Conservation (phyloP, 768 basidiomycete genomes). For the Trametes cingulata region DNA sequence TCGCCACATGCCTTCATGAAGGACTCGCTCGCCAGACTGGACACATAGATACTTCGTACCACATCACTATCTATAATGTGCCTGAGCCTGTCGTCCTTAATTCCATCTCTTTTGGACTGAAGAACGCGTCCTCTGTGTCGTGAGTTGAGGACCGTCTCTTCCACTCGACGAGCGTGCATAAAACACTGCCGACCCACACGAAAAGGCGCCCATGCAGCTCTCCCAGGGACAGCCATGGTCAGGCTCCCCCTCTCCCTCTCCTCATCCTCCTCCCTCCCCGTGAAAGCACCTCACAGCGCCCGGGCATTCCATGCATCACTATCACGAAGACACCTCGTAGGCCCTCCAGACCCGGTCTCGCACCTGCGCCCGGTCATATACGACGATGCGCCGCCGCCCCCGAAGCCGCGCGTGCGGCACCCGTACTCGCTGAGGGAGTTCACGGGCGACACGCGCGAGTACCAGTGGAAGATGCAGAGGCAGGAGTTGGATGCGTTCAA, state of each 20-base stretch:
- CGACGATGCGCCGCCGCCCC: conserved; percentile 51
- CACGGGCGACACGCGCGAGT: conserved; percentile 46
- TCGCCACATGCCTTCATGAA: background rate
- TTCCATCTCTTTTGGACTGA: background rate
- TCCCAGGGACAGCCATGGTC: conserved; percentile 20
- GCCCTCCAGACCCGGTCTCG: conserved; percentile 76
- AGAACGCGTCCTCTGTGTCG: too few species aligned
- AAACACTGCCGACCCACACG: conserved; percentile 1
- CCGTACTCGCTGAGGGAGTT: conserved; percentile 85
- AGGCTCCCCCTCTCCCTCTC: conserved; percentile 9
- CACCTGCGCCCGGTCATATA: conserved; percentile 81
- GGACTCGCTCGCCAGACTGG: background rate
- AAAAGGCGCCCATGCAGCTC: conserved; percentile 8
- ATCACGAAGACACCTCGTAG: conserved; percentile 45
- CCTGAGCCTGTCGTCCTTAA: conserved; percentile 7
- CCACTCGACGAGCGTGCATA: background rate
- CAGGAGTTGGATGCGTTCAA: conserved; percentile 76
- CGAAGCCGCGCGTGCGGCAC: conserved; percentile 39
- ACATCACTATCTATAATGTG: conserved; percentile 16
- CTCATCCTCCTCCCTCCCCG: background rate
- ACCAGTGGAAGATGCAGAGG: conserved; percentile 70
- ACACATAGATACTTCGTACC: conserved; percentile 15
- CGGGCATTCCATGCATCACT: conserved; percentile 22
- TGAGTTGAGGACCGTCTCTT: too few species aligned
- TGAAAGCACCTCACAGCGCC: background rate